These are phyloP conservation scores for Hydnomerulius pinastri DNA, from an alignment of 768 basidiomycete genomes.

Conservation along the genomic window DNA sequence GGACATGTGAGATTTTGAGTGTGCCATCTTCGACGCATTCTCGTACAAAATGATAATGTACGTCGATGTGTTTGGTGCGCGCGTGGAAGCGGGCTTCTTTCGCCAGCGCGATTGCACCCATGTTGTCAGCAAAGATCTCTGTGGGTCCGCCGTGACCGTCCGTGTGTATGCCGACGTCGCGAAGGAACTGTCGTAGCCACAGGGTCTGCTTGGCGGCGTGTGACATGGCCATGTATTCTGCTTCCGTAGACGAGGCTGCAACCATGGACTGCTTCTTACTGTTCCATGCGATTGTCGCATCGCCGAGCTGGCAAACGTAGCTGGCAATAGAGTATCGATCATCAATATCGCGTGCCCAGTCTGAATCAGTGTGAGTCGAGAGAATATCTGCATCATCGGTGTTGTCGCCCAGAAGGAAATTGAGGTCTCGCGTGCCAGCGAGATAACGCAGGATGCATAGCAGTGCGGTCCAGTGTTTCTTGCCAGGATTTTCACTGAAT, in stretches of 20 bases:
- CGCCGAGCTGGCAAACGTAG: constrained; percentile 35
- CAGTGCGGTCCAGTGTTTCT: constrained; percentile 14
- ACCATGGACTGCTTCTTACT: constrained; percentile 35
- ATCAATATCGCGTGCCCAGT: constrained; percentile 31
- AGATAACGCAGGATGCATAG: constrained; percentile 14
- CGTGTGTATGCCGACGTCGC: too few species aligned
- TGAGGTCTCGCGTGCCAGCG: background rate
- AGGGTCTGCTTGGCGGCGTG: constrained; percentile 25
- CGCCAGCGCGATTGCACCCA: constrained; percentile 23
- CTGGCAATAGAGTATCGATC: constrained; percentile 36
- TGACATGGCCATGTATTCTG: constrained; percentile 39
- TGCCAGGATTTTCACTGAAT: background rate
- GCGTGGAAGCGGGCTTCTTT: constrained; percentile 25
- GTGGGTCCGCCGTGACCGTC: too few species aligned
- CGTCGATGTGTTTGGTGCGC: constrained; percentile 36
- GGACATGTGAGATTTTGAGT: background rate
- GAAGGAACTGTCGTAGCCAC: too few species aligned
- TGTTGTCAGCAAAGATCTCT: constrained; percentile 28
- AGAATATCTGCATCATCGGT: background rate
- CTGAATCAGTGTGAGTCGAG: constrained; percentile 30
- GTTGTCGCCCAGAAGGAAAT: background rate
- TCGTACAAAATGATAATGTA: constrained; percentile 33
- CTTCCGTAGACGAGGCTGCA: constrained; percentile 37
- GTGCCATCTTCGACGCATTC: constrained; percentile 16
- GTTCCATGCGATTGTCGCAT: constrained; percentile 35